Evolutionary conservation across 2,329 filamentous ascomycete species (phyloP), one percentile per base, ranked within the genome.

Genomic region (Stromatinia cepivora): DNA sequence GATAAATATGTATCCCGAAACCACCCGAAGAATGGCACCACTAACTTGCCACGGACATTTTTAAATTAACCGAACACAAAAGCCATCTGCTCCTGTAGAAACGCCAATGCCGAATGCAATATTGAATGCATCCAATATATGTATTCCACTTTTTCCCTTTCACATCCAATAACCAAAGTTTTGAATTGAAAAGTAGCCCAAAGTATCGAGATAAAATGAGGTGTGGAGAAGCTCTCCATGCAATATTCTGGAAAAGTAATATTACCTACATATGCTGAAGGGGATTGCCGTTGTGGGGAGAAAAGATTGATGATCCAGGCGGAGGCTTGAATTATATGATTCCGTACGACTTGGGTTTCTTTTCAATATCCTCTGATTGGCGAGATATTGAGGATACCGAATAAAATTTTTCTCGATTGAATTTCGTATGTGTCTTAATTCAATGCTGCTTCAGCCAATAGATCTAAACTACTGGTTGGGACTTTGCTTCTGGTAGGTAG

Each of bases 401-500:
- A 36, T 34, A 15, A 25, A 17, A 10, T 13, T 25, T 20, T n/a
- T 36, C 22, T 50, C 2, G 9, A 22, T n/a, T 20, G 13, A 54
- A 17, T 54, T 54, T 28, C 15, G 7, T 31, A 54, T 20, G 7
- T 20, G 17, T 28, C 22, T 36, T 36, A 56, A 34, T 36, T 48
- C 28, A 48, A 63, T 39, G 65, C 65, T 50, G 65, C 65, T 22
- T 67, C 28, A 11, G 54, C 65, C n/a, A 67, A n/a, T 61, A 67
- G 25, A 52, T 61, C 54, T 13, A 67, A n/a, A 39, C 28, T 36
- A n/a, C 28, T 58, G 6, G 17, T 57, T 15, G 48, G 39, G 54
- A 45, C 53, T 36, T 25, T 45, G 17, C 13, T 1, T 50, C 54
- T 50, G 36, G 46, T 46, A 17, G 46, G 66, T n/a, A 62, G 46